Evolutionary conservation across 108 stramenopile genomes (phyloP), one percentile per base, ranked within the genome.

Genomic region (Bacterosira constricta): DNA sequence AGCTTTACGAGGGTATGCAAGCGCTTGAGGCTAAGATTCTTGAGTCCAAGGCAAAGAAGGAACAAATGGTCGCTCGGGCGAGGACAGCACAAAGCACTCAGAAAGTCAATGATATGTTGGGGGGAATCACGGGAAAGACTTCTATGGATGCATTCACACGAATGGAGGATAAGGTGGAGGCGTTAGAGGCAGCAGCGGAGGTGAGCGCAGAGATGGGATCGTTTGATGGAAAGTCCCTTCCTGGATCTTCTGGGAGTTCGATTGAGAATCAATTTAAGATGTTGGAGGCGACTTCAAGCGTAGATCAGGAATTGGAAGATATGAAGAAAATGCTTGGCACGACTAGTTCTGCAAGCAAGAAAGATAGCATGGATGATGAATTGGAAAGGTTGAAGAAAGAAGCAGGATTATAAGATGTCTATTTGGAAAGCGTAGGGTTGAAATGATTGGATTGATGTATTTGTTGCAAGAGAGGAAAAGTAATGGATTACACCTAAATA

Each of bases 151-250:
- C 96, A 41, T 98, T 97, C 69, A 85, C 79, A 20, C 79, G 97
- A 18, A 98, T 98, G 98, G 94, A 97, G 79, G 91, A 97, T 73
- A 98, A 98, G 83, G 98, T 98, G 2, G 98, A 97, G 63, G 86
- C 80, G 15, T 72, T 98, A 32, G 98, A 98, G 84, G 95, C 93
- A 23, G 73, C 85, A 11, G 97, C 97, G 2, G 96, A 97, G 75
- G 92, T 97, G 44, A 80, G 88, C n/a, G 96, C 94, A 29, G 94
- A 98, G 80, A 91, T 97, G 90, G 88, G 87, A 30, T 74, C 81
- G 7, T 66, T 77, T 13, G 67, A 46, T 39, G 69, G 56, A 49
- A 66, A 65, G 31, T 65, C 76, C 26, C 64, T 95, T 66, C 92
- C 92, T 4, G 92, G 92, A 51, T 67, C 83, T 31, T 75, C 91